Conservation (phyloP, 495 filamentous ascomycete genomes). For the Friedmanniomyces simplex region DNA sequence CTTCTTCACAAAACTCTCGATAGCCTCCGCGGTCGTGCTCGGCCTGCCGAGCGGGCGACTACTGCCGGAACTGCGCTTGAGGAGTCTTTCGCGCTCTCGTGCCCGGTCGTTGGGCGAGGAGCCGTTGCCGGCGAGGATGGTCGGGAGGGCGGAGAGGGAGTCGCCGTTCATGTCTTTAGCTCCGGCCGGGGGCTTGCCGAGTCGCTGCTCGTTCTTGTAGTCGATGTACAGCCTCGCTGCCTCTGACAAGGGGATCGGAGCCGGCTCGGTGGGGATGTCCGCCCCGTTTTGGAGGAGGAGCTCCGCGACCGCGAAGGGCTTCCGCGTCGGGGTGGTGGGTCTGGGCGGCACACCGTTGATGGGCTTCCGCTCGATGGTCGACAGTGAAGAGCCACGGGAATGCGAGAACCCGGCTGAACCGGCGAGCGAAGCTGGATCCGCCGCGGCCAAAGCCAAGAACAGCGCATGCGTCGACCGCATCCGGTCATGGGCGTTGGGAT, state of each 20-base stretch:
- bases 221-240: conserved; percentile 76
- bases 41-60: conserved; percentile 2
- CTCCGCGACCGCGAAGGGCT: conserved; percentile 76
- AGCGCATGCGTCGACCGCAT: conserved; percentile 78
- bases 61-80: conserved; percentile 7
- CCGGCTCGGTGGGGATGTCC: conserved; percentile 62
- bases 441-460: conserved; percentile 86
- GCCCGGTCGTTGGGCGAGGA: not conserved
- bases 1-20: conserved; percentile 21
- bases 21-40: conserved; percentile 12
- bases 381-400: conserved; percentile 28
- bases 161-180: conserved; percentile 18
- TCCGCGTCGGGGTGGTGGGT: conserved; percentile 15
- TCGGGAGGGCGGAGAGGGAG: conserved; percentile 14
- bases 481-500: conserved; percentile 78
- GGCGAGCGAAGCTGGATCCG: conserved; percentile 71
- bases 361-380: conserved; percentile 20
- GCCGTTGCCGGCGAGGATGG: conserved; percentile 4
- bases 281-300: conserved; percentile 90
- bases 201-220: conserved; percentile 49
- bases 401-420: conserved; percentile 31
- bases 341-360: not conserved
- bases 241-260: conserved; percentile 64
- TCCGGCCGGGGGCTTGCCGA: conserved; percentile 14
- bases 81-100: conserved; percentile 11